Percentiles rank a stretch among this genome's conserved stretches.
Conservation (phyloP, 2,329 filamentous ascomycete species). For the Claviceps sorghi region DNA sequence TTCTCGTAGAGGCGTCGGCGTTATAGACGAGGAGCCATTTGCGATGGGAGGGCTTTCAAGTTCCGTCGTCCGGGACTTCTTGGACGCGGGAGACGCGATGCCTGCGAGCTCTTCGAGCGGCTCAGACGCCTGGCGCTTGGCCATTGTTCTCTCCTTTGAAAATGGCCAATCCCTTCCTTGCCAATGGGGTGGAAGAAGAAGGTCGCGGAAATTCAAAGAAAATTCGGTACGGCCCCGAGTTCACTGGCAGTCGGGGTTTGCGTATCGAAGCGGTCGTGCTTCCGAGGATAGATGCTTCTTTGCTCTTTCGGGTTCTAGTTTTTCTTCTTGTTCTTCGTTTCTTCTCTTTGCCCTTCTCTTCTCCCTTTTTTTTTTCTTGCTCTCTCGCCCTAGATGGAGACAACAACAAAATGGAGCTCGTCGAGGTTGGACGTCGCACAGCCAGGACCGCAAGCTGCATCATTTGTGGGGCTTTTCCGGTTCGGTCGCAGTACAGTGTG, state of each 20-base stretch:
- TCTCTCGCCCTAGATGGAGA: neutral
- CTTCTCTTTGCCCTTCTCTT: too few species aligned
- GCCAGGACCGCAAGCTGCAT: slow-evolving; percentile 2
- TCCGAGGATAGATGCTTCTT: neutral
- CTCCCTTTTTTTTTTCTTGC: neutral
- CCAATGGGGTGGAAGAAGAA: neutral
- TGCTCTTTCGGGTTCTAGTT: too few species aligned
- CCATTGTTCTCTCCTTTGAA: slow-evolving; percentile 14
- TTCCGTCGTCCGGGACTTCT: slow-evolving; percentile 39
- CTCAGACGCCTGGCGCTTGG: slow-evolving; percentile 46
- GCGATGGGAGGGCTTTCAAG: slow-evolving; percentile 21
- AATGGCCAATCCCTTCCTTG: neutral
- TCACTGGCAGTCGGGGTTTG: neutral
- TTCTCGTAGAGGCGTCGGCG: slow-evolving; percentile 7
- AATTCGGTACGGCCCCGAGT: neutral
- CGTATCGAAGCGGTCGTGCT: neutral
- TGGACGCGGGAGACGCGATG: slow-evolving; percentile 43
- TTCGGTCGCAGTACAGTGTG: neutral
- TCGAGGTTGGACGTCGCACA: neutral
- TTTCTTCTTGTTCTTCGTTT: too few species aligned
- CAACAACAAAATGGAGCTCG: neutral
- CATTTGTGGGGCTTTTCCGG: slow-evolving; percentile 4
- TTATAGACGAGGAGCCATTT: slow-evolving; percentile 20
- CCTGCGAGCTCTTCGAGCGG: slow-evolving; percentile 42
- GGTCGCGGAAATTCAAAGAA: neutral